Conservation (phyloP, 352 stramenopile genomes). For the Phytophthora pinifolia region DNA sequence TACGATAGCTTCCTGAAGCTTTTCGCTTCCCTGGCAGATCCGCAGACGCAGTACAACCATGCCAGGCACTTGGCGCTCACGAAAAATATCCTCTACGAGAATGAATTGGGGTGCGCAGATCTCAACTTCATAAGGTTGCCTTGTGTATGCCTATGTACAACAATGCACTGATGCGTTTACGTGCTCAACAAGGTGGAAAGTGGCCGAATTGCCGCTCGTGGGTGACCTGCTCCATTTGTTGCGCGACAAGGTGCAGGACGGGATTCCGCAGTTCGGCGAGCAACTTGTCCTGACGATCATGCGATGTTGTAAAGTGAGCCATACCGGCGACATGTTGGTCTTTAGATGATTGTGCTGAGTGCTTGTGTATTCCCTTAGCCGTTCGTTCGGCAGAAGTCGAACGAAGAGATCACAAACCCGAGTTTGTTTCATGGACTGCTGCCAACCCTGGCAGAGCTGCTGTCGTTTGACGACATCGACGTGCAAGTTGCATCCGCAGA, state of each 20-base stretch:
- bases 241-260: conserved; percentile 56
- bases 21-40: conserved; percentile 56
- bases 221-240: conserved; percentile 58
- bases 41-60: conserved; percentile 65
- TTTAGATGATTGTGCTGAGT: neutral
- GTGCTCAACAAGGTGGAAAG: conserved; percentile 52
- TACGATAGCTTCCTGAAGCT: conserved; percentile 64
- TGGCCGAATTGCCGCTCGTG: conserved; percentile 63
- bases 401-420: conserved; percentile 76
- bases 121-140: neutral
- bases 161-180: neutral
- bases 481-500: conserved; percentile 67
- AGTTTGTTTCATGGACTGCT: conserved; percentile 49
- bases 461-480: conserved; percentile 56
- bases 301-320: conserved; percentile 46
- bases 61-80: conserved; percentile 70
- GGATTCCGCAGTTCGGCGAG: conserved; percentile 38
- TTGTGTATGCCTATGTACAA: neutral
- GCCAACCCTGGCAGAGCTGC: conserved; percentile 52
- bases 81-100: conserved; percentile 78
- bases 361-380: conserved; percentile 36
- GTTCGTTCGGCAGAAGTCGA: conserved; percentile 71
- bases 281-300: conserved; percentile 43
- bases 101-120: conserved; percentile 51
- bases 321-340: neutral